Conservation (phyloP, 2,329 filamentous ascomycete genomes). For the Xylariales sp. region DNA sequence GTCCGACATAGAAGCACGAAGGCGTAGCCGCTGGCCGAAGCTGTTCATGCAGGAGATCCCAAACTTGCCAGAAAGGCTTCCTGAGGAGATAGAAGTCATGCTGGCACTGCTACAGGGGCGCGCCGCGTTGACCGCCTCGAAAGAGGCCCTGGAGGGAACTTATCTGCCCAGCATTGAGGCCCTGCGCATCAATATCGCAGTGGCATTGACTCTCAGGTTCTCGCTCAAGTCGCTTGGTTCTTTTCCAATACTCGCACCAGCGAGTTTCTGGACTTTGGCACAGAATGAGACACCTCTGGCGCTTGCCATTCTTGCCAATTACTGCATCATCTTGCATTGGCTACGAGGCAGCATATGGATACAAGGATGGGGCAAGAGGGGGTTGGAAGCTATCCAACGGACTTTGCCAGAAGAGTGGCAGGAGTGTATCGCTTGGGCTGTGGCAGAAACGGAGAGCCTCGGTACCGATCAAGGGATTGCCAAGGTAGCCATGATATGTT, state of each 20-base stretch:
- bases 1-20: not conserved
- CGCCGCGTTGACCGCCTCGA: not conserved
- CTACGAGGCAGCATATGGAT: not conserved
- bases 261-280: not conserved
- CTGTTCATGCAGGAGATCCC: not conserved
- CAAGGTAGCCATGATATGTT: no score
- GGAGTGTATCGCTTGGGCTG: not conserved
- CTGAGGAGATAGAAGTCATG: not conserved
- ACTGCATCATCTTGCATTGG: not conserved
- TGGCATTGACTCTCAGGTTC: not conserved
- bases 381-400: not conserved
- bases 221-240: not conserved
- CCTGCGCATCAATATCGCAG: not conserved
- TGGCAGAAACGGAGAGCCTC: not conserved
- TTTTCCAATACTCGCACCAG: not conserved
- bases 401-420: not conserved
- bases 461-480: no score
- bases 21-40: not conserved
- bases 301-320: not conserved
- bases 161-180: not conserved
- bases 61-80: not conserved
- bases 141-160: not conserved
- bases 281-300: not conserved
- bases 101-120: not conserved
- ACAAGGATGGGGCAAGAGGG: not conserved